phyloP scores from a whole-genome alignment of 352 stramenopile genomes.

The Pythium insidiosum region DNA sequence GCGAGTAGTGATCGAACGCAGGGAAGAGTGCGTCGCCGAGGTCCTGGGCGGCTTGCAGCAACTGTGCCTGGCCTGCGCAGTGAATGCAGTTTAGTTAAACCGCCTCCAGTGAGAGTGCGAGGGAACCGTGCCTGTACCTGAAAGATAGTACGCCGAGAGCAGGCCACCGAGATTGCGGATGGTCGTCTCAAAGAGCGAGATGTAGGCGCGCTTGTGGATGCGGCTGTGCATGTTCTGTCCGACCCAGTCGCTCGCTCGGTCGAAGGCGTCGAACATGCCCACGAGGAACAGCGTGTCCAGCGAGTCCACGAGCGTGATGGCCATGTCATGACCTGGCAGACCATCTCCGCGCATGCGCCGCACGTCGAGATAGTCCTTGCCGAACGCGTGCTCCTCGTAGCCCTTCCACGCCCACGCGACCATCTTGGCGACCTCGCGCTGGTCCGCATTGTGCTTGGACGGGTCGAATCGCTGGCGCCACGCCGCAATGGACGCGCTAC shows the following conservation, averaged over 20 bases:
- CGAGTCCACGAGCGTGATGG: constrained; percentile 70
- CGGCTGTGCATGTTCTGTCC: constrained; percentile 49
- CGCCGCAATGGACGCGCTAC: constrained; percentile 21
- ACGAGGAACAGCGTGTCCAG: constrained; percentile 72
- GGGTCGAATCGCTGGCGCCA: constrained; percentile 37
- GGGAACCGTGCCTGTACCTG: constrained; percentile 16
- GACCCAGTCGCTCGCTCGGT: constrained; percentile 58
- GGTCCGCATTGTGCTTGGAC: constrained; percentile 39
- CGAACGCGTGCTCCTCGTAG: constrained; percentile 64
- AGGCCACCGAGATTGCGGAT: constrained; percentile 68
- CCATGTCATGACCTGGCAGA: constrained; percentile 58
- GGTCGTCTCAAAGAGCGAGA: constrained; percentile 79
- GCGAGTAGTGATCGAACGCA: constrained; percentile 36
- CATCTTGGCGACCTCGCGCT: constrained; percentile 54
- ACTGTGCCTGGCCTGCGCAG: constrained; percentile 36
- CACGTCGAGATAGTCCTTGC: constrained; percentile 66
- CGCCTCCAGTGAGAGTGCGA: neutral
- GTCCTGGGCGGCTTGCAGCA: constrained; percentile 54
- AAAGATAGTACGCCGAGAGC: constrained; percentile 63
- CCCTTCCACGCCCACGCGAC: constrained; percentile 74
- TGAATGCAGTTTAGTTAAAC: no score
- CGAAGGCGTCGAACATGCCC: constrained; percentile 75
- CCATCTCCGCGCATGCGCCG: constrained; percentile 45
- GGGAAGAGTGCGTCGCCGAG: constrained; percentile 52
- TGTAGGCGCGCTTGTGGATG: constrained; percentile 52